A percentile compares a stretch with the other conserved stretches of the same genome.
Conservation (phyloP, 2,329 filamentous ascomycete species). For the Colletotrichum magnum region DNA sequence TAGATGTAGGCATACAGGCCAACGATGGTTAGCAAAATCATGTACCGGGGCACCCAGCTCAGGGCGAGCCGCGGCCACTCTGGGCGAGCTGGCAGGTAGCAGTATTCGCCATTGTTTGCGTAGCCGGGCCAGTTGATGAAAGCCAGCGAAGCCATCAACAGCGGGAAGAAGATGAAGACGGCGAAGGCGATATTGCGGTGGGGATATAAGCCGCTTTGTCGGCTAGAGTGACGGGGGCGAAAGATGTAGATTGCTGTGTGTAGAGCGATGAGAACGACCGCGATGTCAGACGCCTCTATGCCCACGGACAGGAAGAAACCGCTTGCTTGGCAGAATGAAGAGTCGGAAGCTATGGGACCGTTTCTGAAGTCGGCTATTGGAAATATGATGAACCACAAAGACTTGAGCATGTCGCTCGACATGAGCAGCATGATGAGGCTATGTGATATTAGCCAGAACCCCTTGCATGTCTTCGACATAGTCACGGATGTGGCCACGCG, state of each 20-base stretch:
- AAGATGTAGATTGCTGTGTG: constrained; percentile 83
- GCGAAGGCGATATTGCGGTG: constrained; percentile 73
- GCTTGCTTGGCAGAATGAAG: constrained; percentile 75
- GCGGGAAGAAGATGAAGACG: constrained; percentile 70
- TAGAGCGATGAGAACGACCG: constrained; percentile 79
- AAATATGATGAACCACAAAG: constrained; percentile 77
- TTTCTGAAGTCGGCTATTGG: constrained; percentile 69
- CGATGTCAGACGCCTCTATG: constrained; percentile 79
- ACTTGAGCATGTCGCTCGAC: constrained; percentile 79
- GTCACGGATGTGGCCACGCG: not conserved
- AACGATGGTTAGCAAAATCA: constrained; percentile 76
- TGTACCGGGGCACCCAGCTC: constrained; percentile 81
- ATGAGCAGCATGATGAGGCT: constrained; percentile 83
- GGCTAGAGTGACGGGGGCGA: constrained; percentile 61
- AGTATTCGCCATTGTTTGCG: constrained; percentile 75
- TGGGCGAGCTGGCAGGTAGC: constrained; percentile 76
- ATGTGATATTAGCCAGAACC: constrained; percentile 41
- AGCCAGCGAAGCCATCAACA: constrained; percentile 72
- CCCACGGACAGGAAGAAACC: constrained; percentile 78
- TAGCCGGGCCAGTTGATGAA: constrained; percentile 74
- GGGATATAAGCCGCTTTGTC: constrained; percentile 77
- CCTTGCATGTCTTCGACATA: not conserved
- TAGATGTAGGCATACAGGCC: constrained; percentile 79
- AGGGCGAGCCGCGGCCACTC: constrained; percentile 79
- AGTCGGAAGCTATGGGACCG: constrained; percentile 64